These are phyloP conservation scores for Trichoderma atrobrunneum DNA, from an alignment of 2,329 filamentous ascomycete genomes.

Conservation along the genomic window DNA sequence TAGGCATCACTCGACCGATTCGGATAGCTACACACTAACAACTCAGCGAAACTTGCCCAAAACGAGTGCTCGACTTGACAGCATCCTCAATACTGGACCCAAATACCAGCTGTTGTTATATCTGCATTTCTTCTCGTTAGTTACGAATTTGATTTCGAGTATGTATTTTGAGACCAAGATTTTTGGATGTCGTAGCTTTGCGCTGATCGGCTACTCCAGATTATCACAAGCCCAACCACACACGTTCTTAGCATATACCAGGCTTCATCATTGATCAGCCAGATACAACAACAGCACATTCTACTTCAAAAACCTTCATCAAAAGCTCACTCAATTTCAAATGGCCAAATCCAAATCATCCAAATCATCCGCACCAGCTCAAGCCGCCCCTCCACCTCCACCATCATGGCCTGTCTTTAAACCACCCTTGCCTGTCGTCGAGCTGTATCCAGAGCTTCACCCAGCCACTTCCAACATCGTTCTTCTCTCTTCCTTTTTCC, in stretches of 20 bases:
- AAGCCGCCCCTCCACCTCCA: constrained; percentile 23
- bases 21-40: not conserved
- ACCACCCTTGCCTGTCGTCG: constrained; percentile 63
- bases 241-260: not conserved
- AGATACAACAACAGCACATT: not conserved
- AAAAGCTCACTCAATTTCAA: not conserved
- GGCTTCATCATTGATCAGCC: not conserved
- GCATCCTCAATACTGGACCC: not conserved
- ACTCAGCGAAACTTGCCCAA: not conserved
- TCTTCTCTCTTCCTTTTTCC: constrained; percentile 71
- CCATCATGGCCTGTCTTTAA: constrained; percentile 69
- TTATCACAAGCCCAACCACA: not conserved
- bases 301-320: not conserved
- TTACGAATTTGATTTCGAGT: not conserved
- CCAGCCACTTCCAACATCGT: constrained; percentile 61
- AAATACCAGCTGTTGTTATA: not conserved
- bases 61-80: not conserved
- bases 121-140: too few relatives aligned
- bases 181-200: not conserved
- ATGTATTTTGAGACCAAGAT: not conserved
- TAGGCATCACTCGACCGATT: not conserved
- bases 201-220: not conserved
- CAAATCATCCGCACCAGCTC: constrained; percentile 25
- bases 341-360: constrained; percentile 37
- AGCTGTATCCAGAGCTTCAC: constrained; percentile 59